Base-by-base conservation (phyloP, 2,329 filamentous ascomycete genomes). In the Clonostachys byssicola region DNA sequence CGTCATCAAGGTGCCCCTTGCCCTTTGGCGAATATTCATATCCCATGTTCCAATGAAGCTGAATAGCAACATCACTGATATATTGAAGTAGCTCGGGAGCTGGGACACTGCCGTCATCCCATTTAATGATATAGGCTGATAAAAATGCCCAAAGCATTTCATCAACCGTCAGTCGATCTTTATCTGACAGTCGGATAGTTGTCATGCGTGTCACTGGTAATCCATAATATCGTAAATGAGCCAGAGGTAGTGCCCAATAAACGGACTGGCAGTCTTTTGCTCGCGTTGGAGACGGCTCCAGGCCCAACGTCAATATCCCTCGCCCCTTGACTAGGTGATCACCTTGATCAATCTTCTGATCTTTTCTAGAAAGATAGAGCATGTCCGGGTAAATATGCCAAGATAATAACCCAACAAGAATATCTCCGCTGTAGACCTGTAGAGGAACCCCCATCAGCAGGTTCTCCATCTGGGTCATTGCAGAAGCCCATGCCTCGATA, bases 351-450 rank as follows among this genome's bases (percentile, higher is more conserved):
- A 47, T 20, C 18, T 33, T 33, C 14, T 16, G 20, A 34, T n/a
- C 23, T 18, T 10, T 34, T 1, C 38, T 16, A 8, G 30, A 38
- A 16, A 47, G 30, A 17, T 42, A 14, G 12, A 47, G 30, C 18
- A 47, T 38, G n/a, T 47, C 38, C 9, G 45, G 45, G 34, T 47
- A 47, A 23, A 47, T 8, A 18, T 47, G 45, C 45, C 45, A 47
- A 5, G 45, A 47, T 14, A 40, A 36, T 6, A 47, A 33, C 1
- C 38, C 45, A 30, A 47, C 12, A 20, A 47, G 33, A 5, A 47
- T 30, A 10, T 23, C 45, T 7, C 45, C 45, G 23, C 35, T 20
- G 23, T 47, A 16, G 7, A 30, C 40, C 10, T 20, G 33, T 1
- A 30, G 34, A 10, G 45, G 45, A 34, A 30, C 20, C 3, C 40